Conservation (phyloP, 108 stramenopile species). For the Cyclostephanos invisitatus region DNA sequence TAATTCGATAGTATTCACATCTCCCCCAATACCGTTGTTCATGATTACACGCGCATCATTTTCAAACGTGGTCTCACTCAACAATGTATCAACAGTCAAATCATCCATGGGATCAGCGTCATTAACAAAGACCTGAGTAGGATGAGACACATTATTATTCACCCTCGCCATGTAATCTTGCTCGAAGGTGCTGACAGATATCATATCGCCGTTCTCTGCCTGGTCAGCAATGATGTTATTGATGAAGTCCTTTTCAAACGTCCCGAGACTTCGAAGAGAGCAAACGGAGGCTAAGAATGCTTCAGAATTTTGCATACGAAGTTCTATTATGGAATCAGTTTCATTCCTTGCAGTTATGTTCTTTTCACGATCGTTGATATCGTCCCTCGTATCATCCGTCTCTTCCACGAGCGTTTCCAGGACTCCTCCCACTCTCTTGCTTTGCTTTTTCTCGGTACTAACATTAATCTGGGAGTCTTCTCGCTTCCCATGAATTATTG, state of each 20-base stretch:
- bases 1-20: background rate
- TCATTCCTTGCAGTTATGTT: constrained; percentile 1
- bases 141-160: background rate
- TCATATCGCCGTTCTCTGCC: background rate
- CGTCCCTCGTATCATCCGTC: background rate
- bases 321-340: constrained; percentile 30
- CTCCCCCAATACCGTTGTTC: background rate
- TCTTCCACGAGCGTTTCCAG: constrained; percentile 11
- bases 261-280: constrained; percentile 37
- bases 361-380: background rate
- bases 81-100: constrained; percentile 14
- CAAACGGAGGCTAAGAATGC: constrained; percentile 22
- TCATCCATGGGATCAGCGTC: constrained; percentile 6
- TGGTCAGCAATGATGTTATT: constrained; percentile 37
- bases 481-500: background rate
- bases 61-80: constrained; percentile 47
- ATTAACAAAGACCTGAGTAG: background rate
- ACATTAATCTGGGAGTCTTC: background rate
- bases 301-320: constrained; percentile 19
- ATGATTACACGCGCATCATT: constrained; percentile 19
- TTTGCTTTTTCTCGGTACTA: background rate
- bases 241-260: constrained; percentile 44
- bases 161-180: constrained; percentile 4
- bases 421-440: background rate
- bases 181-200: constrained; percentile 24